phyloP scores from a whole-genome alignment of 768 basidiomycete genomes.

The Boletellus ananas region DNA sequence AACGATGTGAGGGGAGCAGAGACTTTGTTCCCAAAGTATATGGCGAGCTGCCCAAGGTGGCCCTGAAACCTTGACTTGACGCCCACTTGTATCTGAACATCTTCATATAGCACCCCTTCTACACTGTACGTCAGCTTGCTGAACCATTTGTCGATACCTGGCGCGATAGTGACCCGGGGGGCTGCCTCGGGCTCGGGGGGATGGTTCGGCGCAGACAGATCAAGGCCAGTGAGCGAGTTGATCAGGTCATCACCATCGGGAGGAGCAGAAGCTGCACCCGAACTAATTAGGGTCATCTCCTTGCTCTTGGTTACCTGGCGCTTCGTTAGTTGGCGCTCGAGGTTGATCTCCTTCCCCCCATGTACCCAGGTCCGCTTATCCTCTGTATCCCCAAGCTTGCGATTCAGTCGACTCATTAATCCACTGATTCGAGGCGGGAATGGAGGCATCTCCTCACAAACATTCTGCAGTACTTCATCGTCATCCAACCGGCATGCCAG shows the following conservation, averaged over 20 bases:
- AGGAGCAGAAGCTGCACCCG: conserved; percentile 34
- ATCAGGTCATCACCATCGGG: conserved; percentile 54
- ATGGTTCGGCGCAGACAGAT: conserved; percentile 43
- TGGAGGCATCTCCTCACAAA: conserved; percentile 99
- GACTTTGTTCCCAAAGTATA: conserved; percentile 96
- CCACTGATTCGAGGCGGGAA: conserved; percentile 95
- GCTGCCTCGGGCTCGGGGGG: conserved; percentile 14
- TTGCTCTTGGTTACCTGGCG: conserved; percentile 42
- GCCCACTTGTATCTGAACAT: conserved; percentile 92
- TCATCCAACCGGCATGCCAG: conserved; percentile 82
- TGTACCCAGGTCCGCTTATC: conserved; percentile 96
- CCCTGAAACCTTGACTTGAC: conserved; percentile 96
- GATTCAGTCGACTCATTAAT: conserved; percentile 79
- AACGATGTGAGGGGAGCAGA: conserved; percentile 86
- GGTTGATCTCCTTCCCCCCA: conserved; percentile 89
- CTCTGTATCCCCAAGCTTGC: conserved; percentile 87
- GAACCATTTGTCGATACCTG: conserved; percentile 87
- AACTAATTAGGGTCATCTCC: conserved; percentile 34
- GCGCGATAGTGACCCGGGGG: conserved; percentile 58
- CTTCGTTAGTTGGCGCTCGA: conserved; percentile 65
- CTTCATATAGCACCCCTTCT: conserved; percentile 95
- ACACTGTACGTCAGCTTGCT: conserved; percentile 72
- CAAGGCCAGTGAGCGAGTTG: conserved; percentile 78
- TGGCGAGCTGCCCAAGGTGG: conserved; percentile 86
- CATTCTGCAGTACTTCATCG: conserved; percentile 87